phyloP scores from a whole-genome alignment of 495 filamentous ascomycete genomes.

The Daldinia decipiens region DNA sequence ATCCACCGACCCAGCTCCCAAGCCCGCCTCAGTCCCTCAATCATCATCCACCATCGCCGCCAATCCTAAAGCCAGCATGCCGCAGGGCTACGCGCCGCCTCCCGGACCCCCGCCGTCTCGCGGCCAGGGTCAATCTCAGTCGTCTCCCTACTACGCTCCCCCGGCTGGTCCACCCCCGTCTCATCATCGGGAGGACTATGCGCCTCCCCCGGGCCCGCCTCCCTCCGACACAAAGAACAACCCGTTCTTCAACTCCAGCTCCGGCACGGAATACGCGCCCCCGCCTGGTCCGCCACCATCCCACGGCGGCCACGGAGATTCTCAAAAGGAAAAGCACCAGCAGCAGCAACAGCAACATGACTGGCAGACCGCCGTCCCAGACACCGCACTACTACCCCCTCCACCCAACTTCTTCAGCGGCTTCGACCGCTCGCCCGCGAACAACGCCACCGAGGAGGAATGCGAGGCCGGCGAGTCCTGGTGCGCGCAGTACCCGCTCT shows the following conservation, averaged over 20 bases:
- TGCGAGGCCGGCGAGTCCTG: slow-evolving; percentile 78
- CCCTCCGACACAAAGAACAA: slow-evolving; percentile 28
- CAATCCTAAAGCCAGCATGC: slow-evolving; percentile 35
- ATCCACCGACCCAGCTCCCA: slow-evolving; percentile 44
- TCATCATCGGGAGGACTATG: slow-evolving; percentile 46
- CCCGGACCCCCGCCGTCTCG: slow-evolving; percentile 52
- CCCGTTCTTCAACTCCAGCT: slow-evolving; percentile 28
- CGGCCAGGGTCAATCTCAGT: slow-evolving; percentile 14
- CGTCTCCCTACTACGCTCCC: slow-evolving; percentile 34
- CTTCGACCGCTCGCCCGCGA: slow-evolving; percentile 71
- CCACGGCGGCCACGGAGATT: background rate
- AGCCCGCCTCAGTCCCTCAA: slow-evolving; percentile 41
- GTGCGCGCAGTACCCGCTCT: slow-evolving; percentile 72
- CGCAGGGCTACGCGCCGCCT: slow-evolving; percentile 44
- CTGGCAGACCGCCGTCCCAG: slow-evolving; percentile 81
- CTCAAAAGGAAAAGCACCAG: slow-evolving; percentile 17
- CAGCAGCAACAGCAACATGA: slow-evolving; percentile 65
- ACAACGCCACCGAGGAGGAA: slow-evolving; percentile 76
- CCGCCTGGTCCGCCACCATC: slow-evolving; percentile 52
- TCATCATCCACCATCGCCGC: slow-evolving; percentile 46
- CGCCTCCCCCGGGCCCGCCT: slow-evolving; percentile 50
- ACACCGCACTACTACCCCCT: slow-evolving; percentile 82
- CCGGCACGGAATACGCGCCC: slow-evolving; percentile 37
- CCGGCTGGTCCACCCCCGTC: slow-evolving; percentile 51
- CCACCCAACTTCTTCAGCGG: slow-evolving; percentile 74